Evolutionary conservation across 768 basidiomycete genomes (phyloP), one percentile per base, ranked within the genome.

Genomic region (Holtermannia corniformis): DNA sequence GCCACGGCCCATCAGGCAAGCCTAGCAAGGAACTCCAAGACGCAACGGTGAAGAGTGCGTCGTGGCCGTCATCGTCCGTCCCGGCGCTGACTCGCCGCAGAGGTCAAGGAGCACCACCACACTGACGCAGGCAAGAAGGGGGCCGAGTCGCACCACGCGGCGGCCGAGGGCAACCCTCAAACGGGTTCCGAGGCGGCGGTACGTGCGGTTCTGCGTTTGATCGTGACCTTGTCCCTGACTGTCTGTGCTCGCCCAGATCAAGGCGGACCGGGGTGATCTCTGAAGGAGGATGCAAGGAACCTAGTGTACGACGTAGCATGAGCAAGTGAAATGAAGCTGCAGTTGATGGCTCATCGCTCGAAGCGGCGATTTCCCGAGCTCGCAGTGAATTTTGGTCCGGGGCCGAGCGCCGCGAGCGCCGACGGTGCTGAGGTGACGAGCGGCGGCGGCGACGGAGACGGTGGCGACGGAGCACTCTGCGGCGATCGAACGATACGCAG

Each of bases 1-100:
- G 60, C 37, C 60, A 60, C 56, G 61, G 27, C 13, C 59, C 61
- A 14, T 14, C 28, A 7, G 66, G 64, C 13, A 56, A 56, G 43
- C 67, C 67, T 5, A 54, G 57, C 5, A 62, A 65, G 40, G 64
- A 60, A 19, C 37, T 68, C 32, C 67, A 68, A 52, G 58, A 65
- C 21, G 48, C 44, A 23, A 68, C 67, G 7, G 58, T 68, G 3
- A 32, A 43, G 3, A 62, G 67, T 68, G 47, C 55, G 65, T 63
- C 10, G 25, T 37, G 16, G 26, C 32, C 3, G 13, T 21, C 23
- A 41, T 20, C 21, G 14, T 22, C 21, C 11, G 5, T 13, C 5
- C 16, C 27, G 4, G 4, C 14, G 22, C 43, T 42, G 7, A 41
- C n/a, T 14, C 37, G 45, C 19, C 7, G 16, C 46, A 60, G 59